Conservation (phyloP, 1,284 basidiomycete genomes). For the Trichosporon sp. region DNA sequence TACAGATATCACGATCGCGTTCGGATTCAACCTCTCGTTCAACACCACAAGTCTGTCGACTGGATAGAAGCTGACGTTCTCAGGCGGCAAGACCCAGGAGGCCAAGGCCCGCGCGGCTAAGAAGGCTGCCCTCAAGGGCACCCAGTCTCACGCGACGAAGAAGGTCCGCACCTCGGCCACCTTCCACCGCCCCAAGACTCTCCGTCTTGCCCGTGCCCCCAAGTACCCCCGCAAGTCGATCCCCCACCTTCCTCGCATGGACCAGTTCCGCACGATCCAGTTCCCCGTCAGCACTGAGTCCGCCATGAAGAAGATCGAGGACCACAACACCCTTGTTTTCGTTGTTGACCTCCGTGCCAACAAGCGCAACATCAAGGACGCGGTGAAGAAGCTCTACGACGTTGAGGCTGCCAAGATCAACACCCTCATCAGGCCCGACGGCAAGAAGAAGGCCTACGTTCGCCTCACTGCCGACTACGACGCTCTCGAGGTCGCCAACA, state of each 20-base stretch:
- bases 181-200: slow-evolving; percentile 96
- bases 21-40: neutral
- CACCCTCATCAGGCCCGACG: slow-evolving; percentile 98
- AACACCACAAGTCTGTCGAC: neutral
- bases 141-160: slow-evolving; percentile 66
- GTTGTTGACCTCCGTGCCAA: slow-evolving; percentile 91
- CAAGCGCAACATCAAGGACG: slow-evolving; percentile 99
- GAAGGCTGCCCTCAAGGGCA: slow-evolving; percentile 92
- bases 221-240: slow-evolving; percentile 93
- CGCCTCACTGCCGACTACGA: slow-evolving; percentile 92
- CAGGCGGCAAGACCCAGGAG: slow-evolving; percentile 51
- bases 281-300: slow-evolving; percentile 59
- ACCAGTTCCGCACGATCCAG: slow-evolving; percentile 91
- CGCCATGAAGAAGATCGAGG: slow-evolving; percentile 87
- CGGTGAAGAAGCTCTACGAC: slow-evolving; percentile 98
- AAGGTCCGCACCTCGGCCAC: slow-evolving; percentile 82
- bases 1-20: neutral
- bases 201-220: slow-evolving; percentile 75
- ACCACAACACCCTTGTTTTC: slow-evolving; percentile 98
- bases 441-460: slow-evolving; percentile 99
- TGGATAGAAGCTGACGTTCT: neutral
- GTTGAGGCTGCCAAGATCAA: slow-evolving; percentile 94
- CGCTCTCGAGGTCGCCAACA: slow-evolving; percentile 97
- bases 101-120: slow-evolving; percentile 88
- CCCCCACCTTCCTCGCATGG: slow-evolving; percentile 92